Base-by-base conservation (phyloP, 2,329 filamentous ascomycete genomes). In the Paracamarosporium sp. region DNA sequence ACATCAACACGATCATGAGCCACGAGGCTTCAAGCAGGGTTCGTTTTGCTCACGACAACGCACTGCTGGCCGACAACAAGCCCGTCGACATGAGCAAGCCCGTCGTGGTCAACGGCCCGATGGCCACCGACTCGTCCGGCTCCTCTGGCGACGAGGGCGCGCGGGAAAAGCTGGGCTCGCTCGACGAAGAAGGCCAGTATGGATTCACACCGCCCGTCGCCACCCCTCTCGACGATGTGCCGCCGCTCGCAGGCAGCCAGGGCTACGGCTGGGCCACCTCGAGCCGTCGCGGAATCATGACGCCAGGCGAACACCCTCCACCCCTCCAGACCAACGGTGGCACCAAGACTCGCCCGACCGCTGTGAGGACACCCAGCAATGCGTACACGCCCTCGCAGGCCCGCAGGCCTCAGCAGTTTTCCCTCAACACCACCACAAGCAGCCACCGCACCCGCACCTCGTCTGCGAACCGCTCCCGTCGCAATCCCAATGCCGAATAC, bases 401-500 rank as follows among this genome's bases (percentile, higher is more conserved):
- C 40, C 75, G 82, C 46, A 71, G 80, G 35, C 82, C 82, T 5
- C 73, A 79, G 58, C 81, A 83, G 66, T 81, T 80, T 65, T 78
- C 78, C 6, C 63, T 80, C 56, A 79, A 78, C 67, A 78, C 66
- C 30, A 46, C 60, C 31, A 78, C 75, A 22, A 80, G 80, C 62
- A 81, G 83, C 55, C 81, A 84, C 60, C 82, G 86, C 60, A 86
- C 84, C 60, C 82, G 86, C 59, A 86, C 85, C 7, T 82, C 81
- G 6, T 88, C 86, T 1, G 76, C 81, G 2, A 85, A 84, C 60
- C 80, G 87, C 61, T 71, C 74, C 36, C 75, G 82, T 35, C 80
- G 85, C 61, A 90, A 91, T 68, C 89, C 89, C 9, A 89, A 89
- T 68, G 88, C 88, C 51, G 87, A 90, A 65, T 92, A 91, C 73